These are phyloP conservation scores for Neonectria faginata DNA, from an alignment of 2,329 filamentous ascomycete species.

Conservation along the genomic window DNA sequence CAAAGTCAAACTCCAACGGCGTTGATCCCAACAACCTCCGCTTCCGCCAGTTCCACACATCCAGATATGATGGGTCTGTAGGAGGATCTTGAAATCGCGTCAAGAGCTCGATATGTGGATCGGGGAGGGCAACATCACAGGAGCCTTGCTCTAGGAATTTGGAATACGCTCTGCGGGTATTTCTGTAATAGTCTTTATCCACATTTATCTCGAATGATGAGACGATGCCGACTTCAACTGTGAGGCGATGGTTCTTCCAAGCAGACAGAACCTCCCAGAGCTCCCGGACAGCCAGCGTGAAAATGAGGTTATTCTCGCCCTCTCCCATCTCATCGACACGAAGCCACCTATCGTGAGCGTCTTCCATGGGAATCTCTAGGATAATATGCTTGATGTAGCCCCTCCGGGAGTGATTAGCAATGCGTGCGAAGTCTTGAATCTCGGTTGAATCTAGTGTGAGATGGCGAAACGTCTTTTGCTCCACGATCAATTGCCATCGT, in stretches of 20 bases:
- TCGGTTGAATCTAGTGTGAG: conserved; percentile 13
- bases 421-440: conserved; percentile 9
- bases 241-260: conserved; percentile 22
- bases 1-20: conserved; percentile 10
- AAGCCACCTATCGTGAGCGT: background rate
- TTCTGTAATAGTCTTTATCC: background rate
- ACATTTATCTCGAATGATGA: background rate
- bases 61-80: background rate
- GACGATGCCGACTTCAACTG: conserved; percentile 30
- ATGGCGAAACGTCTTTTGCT: conserved; percentile 17
- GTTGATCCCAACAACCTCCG: conserved; percentile 7
- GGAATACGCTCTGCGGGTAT: conserved; percentile 1
- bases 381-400: conserved; percentile 20
- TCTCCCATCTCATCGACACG: background rate
- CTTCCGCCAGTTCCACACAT: conserved; percentile 13
- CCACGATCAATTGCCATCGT: conserved; percentile 19
- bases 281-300: background rate
- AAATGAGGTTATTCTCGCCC: background rate
- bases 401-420: conserved; percentile 1
- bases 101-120: conserved; percentile 10
- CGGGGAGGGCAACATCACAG: background rate
- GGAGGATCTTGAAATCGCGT: conserved; percentile 13
- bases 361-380: conserved; percentile 15
- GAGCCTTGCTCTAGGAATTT: background rate
- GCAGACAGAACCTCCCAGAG: conserved; percentile 29